Evolutionary conservation across 2,329 filamentous ascomycete genomes (phyloP).

Genomic region (Bipolaris sorokiniana): DNA sequence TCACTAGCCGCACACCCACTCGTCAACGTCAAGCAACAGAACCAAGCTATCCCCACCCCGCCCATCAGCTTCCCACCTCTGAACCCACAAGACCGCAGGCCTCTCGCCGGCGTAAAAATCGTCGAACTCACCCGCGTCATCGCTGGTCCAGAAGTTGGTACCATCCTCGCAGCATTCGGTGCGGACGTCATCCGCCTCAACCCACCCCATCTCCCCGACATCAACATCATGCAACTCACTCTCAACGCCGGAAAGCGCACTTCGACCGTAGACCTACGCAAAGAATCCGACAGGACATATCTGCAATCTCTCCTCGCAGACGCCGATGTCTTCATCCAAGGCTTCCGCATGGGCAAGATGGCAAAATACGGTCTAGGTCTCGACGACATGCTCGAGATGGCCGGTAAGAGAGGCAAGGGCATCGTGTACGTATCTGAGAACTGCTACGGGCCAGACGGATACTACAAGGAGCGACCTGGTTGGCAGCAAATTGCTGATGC

Average conservation of each 20-base stretch:
- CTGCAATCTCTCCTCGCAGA: conserved; percentile 52
- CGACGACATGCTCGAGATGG: conserved; percentile 51
- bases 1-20: conserved; percentile 51
- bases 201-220: conserved; percentile 2
- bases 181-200: conserved; percentile 53
- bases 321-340: conserved; percentile 60
- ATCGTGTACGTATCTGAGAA: conserved; percentile 59
- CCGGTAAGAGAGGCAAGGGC: conserved; percentile 50
- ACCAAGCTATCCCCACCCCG: neutral
- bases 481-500: conserved; percentile 59
- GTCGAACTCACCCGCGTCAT: conserved; percentile 50
- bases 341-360: conserved; percentile 57
- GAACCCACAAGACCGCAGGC: conserved; percentile 29
- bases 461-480: conserved; percentile 54
- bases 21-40: conserved; percentile 48
- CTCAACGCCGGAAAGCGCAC: conserved; percentile 51
- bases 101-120: conserved; percentile 51
- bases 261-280: conserved; percentile 53
- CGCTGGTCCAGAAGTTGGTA: conserved; percentile 50
- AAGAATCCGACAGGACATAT: conserved; percentile 28
- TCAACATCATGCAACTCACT: conserved; percentile 31
- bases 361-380: conserved; percentile 52
- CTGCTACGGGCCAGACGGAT: conserved; percentile 58
- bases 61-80: conserved; percentile 33
- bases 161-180: conserved; percentile 49